A percentile compares a stretch with the other conserved stretches of the same genome.
These are phyloP conservation scores for Przewalskia tangutica DNA, from an alignment of 257 asterid genomes.

Conservation along the genomic window DNA sequence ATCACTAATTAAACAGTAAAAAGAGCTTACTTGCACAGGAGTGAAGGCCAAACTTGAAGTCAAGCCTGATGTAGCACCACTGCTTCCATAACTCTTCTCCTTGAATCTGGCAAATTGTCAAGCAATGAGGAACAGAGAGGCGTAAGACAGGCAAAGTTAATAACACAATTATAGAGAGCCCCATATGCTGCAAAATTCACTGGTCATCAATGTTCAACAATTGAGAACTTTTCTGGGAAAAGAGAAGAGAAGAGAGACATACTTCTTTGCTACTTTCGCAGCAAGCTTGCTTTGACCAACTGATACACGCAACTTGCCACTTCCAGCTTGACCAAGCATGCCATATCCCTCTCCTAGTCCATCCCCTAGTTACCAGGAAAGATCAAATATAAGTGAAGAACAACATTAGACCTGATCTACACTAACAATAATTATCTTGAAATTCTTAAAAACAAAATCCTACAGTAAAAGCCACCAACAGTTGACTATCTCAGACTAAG, in stretches of 20 bases:
- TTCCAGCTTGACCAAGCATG: slow-evolving; percentile 98
- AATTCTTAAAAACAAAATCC: neutral
- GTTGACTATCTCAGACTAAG: neutral
- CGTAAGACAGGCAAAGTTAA: neutral
- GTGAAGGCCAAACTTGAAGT: slow-evolving; percentile 96
- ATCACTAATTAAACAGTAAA: slow-evolving; percentile 3
- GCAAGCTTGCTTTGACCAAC: slow-evolving; percentile 77
- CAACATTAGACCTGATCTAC: neutral
- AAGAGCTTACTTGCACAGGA: slow-evolving; percentile 75
- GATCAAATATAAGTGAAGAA: neutral
- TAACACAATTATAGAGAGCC: neutral
- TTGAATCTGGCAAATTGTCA: slow-evolving; percentile 48
- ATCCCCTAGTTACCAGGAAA: slow-evolving; percentile 53
- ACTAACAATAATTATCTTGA: neutral
- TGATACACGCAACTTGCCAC: slow-evolving; percentile 87
- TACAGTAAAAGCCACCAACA: neutral
- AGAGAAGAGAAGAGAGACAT: slow-evolving; percentile 10
- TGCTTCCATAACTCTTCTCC: slow-evolving; percentile 60
- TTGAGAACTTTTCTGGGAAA: neutral
- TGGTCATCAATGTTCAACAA: neutral
- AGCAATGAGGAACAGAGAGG: slow-evolving; percentile 1
- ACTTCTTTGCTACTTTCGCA: slow-evolving; percentile 86
- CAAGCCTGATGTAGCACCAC: slow-evolving; percentile 95
- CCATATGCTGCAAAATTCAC: neutral
- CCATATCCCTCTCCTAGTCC: slow-evolving; percentile 99